phyloP scores from a whole-genome alignment of 495 filamentous ascomycete species.

The Talaromyces adpressus region DNA sequence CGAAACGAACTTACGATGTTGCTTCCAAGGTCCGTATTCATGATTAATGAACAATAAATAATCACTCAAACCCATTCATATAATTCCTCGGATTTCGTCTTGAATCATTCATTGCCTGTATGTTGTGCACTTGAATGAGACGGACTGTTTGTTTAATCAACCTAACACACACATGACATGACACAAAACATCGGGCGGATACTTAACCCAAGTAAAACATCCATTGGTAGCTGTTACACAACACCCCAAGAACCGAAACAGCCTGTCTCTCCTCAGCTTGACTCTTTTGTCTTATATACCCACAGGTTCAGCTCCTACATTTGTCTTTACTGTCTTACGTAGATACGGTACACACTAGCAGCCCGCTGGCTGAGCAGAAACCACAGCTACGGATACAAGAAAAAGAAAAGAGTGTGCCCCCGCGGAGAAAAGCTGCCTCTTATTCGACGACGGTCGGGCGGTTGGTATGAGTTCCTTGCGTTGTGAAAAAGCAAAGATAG shows the following conservation, averaged over 20 bases:
- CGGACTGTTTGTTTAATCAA: background rate
- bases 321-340: background rate
- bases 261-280: background rate
- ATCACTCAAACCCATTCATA: background rate
- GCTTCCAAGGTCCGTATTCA: background rate
- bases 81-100: background rate
- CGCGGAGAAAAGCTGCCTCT: background rate
- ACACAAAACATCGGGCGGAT: background rate
- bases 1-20: background rate
- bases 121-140: background rate
- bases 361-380: background rate
- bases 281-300: background rate
- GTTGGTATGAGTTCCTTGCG: background rate
- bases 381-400: background rate
- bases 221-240: background rate
- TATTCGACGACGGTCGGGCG: background rate
- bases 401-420: background rate
- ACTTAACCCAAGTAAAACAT: constrained; percentile 2
- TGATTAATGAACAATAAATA: background rate
- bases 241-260: background rate
- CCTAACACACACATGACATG: background rate
- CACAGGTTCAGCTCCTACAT: background rate
- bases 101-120: background rate
- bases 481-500: background rate
- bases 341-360: background rate